Percentiles rank a stretch among this genome's conserved stretches.
phyloP scores from a whole-genome alignment of 2,329 filamentous ascomycete species.

The Penicillium crustosum region DNA sequence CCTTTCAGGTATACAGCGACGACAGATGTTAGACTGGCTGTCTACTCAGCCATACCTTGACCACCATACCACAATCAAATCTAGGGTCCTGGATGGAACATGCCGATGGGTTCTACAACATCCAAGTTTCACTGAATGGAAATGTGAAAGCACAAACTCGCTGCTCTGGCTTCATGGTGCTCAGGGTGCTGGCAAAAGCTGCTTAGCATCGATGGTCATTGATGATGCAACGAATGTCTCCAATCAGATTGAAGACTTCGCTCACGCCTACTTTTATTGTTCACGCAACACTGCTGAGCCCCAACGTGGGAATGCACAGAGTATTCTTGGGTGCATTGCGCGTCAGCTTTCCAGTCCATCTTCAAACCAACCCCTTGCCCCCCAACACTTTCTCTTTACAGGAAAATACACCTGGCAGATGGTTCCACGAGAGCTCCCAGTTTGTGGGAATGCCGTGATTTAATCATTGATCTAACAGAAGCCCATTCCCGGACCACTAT shows the following conservation, averaged over 20 bases:
- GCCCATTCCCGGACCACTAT: neutral
- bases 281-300: neutral
- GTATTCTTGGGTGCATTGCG: neutral
- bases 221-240: neutral
- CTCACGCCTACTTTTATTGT: neutral
- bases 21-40: neutral
- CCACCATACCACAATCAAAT: neutral
- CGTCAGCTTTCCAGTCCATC: neutral
- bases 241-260: neutral
- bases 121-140: neutral
- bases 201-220: neutral
- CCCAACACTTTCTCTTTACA: neutral
- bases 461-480: neutral
- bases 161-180: neutral
- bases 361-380: neutral
- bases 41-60: neutral
- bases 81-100: neutral
- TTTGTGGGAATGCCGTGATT: neutral
- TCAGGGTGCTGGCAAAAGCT: neutral
- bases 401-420: neutral
- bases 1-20: neutral
- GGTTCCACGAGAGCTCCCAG: neutral
- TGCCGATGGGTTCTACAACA: neutral
- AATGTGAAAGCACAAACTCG: neutral
- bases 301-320: neutral